Evolutionary conservation across 345 rosid species (phyloP), one percentile per base, ranked within the genome.

Genomic region (Balakata baccata): DNA sequence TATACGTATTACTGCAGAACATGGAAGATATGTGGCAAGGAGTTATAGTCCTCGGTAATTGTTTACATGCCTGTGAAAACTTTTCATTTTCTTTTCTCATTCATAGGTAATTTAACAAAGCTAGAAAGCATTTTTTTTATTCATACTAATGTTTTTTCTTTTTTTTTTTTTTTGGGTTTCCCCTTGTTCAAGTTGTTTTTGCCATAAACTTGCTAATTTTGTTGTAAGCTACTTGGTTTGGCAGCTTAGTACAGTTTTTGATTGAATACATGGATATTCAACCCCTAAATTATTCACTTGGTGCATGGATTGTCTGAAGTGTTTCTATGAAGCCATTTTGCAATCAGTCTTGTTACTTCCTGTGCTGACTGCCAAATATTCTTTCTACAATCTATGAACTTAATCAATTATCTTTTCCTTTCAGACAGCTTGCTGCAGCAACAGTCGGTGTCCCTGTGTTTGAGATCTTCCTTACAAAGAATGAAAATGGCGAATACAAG

Each of bases 1-100:
- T 78, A 84, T 94, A 74, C 88, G 82, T 58, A 88, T 94, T 72
- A 94, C 97, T 77, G 91, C 98, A 16, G 98, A 94, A 84, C 95
- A 94, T 85, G 98, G 97, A 77, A 89, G 73, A 75, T 68, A 68
- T 60, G 73, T 75, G 20, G 78, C 73, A 59, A 39, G 68, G 78
- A 75, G 78, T 75, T 75, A 75, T 23, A 75, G 73, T 60, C 95
- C 98, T 61, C 85, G 97, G 98, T 94, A 88, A 66, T 63, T 59
- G 43, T 67, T 80, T 51, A 20, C 56, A 45, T 34, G 62, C 51
- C 43, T 41, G 38, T 73, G 3, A 23, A 56, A 29, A 13, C 34
- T 29, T 74, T 56, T 39, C 25, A 17, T 14, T 45, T 51, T 17
- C 50, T 5, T 53, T 51, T 57, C 10, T 41, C 41, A 61, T 71